These are phyloP conservation scores for Pseudocercospora fijiensis DNA, from an alignment of 2,329 filamentous ascomycete genomes.

Conservation along the genomic window DNA sequence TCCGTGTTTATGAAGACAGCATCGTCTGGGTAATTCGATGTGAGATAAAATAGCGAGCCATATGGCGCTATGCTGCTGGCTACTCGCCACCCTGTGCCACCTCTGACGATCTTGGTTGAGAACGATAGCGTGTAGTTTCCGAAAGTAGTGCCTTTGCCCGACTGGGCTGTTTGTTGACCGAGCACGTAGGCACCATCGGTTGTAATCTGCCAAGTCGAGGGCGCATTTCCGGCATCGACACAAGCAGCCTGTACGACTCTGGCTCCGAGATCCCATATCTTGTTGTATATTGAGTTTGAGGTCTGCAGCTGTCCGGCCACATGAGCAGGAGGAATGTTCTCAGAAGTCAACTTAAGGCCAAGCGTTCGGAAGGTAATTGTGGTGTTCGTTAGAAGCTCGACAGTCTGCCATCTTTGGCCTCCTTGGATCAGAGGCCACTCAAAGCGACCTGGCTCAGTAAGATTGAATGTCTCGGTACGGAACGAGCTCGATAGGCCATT, in stretches of 20 bases:
- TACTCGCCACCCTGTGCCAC: slow-evolving; percentile 44
- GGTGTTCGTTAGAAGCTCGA: slow-evolving; percentile 40
- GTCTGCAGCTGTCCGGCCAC: slow-evolving; percentile 37
- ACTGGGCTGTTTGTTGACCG: slow-evolving; percentile 38
- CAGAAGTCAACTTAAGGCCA: slow-evolving; percentile 38
- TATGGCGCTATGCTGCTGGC: slow-evolving; percentile 28
- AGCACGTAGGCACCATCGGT: slow-evolving; percentile 40
- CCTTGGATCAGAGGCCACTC: slow-evolving; percentile 44
- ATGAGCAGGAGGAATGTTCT: slow-evolving; percentile 25
- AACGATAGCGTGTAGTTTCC: slow-evolving; percentile 44
- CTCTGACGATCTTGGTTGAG: slow-evolving; percentile 41
- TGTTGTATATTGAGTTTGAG: slow-evolving; percentile 37
- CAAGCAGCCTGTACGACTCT: slow-evolving; percentile 39
- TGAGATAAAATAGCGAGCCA: slow-evolving; percentile 31
- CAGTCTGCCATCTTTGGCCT: slow-evolving; percentile 44
- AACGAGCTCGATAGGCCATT: slow-evolving; percentile 39
- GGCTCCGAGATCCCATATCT: slow-evolving; percentile 44
- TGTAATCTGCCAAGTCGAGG: slow-evolving; percentile 40
- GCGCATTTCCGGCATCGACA: slow-evolving; percentile 41
- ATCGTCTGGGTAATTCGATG: slow-evolving; percentile 29
- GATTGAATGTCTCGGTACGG: slow-evolving; percentile 43
- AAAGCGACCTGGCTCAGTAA: slow-evolving; percentile 35
- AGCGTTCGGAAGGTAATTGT: slow-evolving; percentile 36
- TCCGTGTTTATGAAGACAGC: slow-evolving; percentile 40
- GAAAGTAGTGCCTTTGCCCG: slow-evolving; percentile 27